Conservation (phyloP, 257 asterid genomes). For the Solanum pimpinellifolium region DNA sequence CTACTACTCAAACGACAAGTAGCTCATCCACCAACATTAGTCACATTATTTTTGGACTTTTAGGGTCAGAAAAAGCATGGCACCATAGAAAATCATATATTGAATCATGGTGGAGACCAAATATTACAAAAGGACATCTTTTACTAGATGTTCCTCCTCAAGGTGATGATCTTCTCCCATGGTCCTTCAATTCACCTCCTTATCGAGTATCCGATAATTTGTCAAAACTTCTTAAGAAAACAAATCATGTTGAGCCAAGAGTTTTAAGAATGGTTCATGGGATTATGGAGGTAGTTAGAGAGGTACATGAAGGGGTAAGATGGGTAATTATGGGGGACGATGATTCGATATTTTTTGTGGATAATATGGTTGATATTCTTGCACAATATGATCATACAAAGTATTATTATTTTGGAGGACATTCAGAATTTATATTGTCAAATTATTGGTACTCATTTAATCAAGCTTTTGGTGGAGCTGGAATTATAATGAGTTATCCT, state of each 20-base stretch:
- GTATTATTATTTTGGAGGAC: slow-evolving; percentile 14
- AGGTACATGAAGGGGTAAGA: slow-evolving; percentile 5
- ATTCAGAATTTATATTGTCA: slow-evolving; percentile 8
- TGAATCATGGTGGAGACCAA: slow-evolving; percentile 28
- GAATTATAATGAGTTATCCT: slow-evolving; percentile 18
- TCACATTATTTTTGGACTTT: slow-evolving; percentile 11
- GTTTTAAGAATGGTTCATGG: slow-evolving; percentile 19
- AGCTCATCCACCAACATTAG: background rate
- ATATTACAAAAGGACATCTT: slow-evolving; percentile 6
- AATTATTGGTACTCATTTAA: slow-evolving; percentile 8
- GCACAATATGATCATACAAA: slow-evolving; percentile 16
- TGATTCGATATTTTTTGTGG: slow-evolving; percentile 17
- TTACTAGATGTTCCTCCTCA: slow-evolving; percentile 13
- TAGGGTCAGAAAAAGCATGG: slow-evolving; percentile 12
- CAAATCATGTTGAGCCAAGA: background rate
- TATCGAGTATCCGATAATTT: slow-evolving; percentile 7
- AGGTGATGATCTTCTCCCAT: slow-evolving; percentile 7
- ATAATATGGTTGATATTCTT: slow-evolving; percentile 14
- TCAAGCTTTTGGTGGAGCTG: slow-evolving; percentile 28
- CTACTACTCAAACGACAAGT: background rate
- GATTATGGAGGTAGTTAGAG: slow-evolving; percentile 16
- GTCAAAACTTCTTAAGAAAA: background rate
- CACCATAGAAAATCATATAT: slow-evolving; percentile 8
- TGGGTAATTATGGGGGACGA: slow-evolving; percentile 31
- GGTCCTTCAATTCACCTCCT: slow-evolving; percentile 16